Evolutionary conservation across 2,329 filamentous ascomycete genomes (phyloP).

Genomic region (Xylariaceae sp.): DNA sequence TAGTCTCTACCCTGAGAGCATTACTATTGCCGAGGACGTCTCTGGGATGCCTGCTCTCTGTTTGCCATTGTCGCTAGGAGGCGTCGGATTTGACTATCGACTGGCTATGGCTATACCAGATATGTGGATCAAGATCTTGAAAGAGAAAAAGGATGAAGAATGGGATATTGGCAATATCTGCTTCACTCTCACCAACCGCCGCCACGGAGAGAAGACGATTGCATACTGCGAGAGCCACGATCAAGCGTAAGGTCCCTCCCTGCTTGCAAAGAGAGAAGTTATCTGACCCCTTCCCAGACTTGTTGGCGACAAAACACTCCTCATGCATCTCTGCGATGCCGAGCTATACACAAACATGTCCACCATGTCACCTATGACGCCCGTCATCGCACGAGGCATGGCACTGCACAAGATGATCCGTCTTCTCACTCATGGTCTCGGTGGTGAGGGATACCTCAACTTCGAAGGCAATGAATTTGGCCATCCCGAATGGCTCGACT

Average conservation of each 20-base stretch:
- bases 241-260: conserved; percentile 70
- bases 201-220: conserved; percentile 96
- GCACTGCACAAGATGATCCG: conserved; percentile 97
- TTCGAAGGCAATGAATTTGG: conserved; percentile 99
- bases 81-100: conserved; percentile 95
- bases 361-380: conserved; percentile 74
- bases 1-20: conserved; percentile 78
- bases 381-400: conserved; percentile 86
- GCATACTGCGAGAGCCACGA: conserved; percentile 97
- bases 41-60: conserved; percentile 98
- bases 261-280: background rate
- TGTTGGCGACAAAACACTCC: conserved; percentile 92
- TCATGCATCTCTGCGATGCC: conserved; percentile 98
- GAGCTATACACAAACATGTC: conserved; percentile 99
- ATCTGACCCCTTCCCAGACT: conserved; percentile 53
- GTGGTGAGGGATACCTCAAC: conserved; percentile 96
- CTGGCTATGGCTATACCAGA: conserved; percentile 97
- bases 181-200: conserved; percentile 86
- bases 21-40: conserved; percentile 95
- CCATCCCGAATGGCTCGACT: conserved; percentile 98
- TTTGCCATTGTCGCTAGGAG: conserved; percentile 78
- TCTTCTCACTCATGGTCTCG: conserved; percentile 83
- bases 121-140: conserved; percentile 98
- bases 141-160: conserved; percentile 84
- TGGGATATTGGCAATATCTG: conserved; percentile 88